Evolutionary conservation across 2,329 filamentous ascomycete species (phyloP).

Genomic region (Cladosporium austrohemisphaericum): DNA sequence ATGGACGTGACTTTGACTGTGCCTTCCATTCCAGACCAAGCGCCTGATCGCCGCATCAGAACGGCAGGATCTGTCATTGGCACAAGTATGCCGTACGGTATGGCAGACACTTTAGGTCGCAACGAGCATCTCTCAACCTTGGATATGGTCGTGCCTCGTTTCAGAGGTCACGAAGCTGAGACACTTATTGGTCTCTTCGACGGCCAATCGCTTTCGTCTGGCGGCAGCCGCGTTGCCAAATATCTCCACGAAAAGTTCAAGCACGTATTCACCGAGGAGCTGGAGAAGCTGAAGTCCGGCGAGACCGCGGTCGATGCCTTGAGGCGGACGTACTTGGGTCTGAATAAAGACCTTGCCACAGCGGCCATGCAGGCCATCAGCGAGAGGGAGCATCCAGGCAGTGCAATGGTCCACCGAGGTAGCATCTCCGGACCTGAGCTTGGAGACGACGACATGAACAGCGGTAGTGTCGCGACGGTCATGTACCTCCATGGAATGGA

Average conservation of each 20-base stretch:
- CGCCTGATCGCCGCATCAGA: constrained; percentile 87
- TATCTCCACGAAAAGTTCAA: constrained; percentile 96
- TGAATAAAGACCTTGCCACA: constrained; percentile 93
- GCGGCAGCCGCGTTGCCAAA: constrained; percentile 93
- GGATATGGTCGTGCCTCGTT: constrained; percentile 89
- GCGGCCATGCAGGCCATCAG: constrained; percentile 77
- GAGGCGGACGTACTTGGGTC: constrained; percentile 75
- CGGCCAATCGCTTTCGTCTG: constrained; percentile 80
- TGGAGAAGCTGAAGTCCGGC: constrained; percentile 63
- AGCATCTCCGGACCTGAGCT: constrained; percentile 71
- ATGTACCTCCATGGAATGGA: constrained; percentile 86
- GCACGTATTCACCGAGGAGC: constrained; percentile 73
- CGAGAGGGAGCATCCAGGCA: constrained; percentile 57
- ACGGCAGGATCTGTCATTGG: constrained; percentile 95
- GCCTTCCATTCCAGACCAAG: constrained; percentile 89
- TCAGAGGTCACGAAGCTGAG: constrained; percentile 85
- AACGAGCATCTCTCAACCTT: constrained; percentile 94
- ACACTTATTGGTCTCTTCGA: constrained; percentile 94
- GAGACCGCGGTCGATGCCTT: constrained; percentile 82
- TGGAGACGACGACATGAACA: constrained; percentile 82
- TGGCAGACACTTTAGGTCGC: constrained; percentile 91
- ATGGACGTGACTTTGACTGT: constrained; percentile 98
- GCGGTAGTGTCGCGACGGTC: constrained; percentile 87
- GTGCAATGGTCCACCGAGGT: constrained; percentile 60
- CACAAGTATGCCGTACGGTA: constrained; percentile 79